Conservation (phyloP, 306 rosid species). For the Lathyrus tuberosus region DNA sequence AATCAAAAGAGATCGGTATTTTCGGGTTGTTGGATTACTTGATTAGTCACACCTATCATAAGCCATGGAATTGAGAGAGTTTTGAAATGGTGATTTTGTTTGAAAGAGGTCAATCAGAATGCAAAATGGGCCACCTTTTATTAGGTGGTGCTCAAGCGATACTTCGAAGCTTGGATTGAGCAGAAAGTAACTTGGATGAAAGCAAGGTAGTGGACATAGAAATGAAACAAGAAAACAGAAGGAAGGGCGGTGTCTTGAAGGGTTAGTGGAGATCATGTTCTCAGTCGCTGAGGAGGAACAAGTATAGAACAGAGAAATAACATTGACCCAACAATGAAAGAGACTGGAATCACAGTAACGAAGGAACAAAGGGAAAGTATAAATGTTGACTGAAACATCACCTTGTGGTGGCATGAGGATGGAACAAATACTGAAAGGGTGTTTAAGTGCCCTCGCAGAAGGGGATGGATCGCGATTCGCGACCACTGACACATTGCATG, state of each 20-base stretch:
- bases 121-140: background rate
- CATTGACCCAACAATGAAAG: background rate
- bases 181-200: background rate
- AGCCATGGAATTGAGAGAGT: background rate
- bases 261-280: background rate
- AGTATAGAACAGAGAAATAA: background rate
- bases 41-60: background rate
- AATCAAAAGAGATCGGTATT: background rate
- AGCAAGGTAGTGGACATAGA: background rate
- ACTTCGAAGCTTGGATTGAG: background rate
- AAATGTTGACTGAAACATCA: background rate
- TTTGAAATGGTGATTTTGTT: background rate
- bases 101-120: background rate
- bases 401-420: background rate
- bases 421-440: background rate
- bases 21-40: background rate
- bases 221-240: too few relatives aligned
- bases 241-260: too few relatives aligned
- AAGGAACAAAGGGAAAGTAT: background rate
- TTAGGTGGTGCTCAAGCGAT: background rate
- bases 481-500: background rate
- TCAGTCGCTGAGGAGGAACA: background rate
- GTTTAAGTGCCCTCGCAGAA: background rate
- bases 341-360: background rate
- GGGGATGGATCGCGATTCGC: too few relatives aligned